Percentiles rank a stretch among this genome's conserved stretches.
These are phyloP conservation scores for Trichoderma semiorbis DNA, from an alignment of 2,329 filamentous ascomycete genomes.

Conservation along the genomic window DNA sequence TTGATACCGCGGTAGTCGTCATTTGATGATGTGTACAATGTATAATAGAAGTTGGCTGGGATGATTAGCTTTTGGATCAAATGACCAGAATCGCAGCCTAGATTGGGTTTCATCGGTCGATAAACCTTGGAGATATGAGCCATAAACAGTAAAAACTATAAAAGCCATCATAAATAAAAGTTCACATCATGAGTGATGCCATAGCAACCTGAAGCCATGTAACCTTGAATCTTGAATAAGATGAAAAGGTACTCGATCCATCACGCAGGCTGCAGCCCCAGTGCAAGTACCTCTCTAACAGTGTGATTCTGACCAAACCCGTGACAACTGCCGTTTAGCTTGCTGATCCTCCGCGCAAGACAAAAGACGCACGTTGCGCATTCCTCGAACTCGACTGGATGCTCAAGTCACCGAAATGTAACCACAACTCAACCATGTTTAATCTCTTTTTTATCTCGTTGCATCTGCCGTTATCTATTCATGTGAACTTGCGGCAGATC, in stretches of 20 bases:
- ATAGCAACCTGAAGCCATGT: not conserved
- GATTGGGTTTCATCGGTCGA: not conserved
- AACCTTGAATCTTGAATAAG: not conserved
- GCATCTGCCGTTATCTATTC: not conserved
- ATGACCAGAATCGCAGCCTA: not conserved
- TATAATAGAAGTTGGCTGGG: not conserved
- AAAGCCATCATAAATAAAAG: not conserved
- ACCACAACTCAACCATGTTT: not conserved
- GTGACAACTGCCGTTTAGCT: not conserved
- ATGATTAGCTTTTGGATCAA: not conserved
- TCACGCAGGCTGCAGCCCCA: not conserved
- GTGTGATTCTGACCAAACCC: not conserved
- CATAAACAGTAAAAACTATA: not conserved
- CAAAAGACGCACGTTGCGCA: constrained; percentile 1
- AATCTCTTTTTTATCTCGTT: too few relatives aligned
- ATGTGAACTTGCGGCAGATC: not conserved
- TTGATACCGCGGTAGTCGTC: not conserved
- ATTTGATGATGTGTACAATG: not conserved
- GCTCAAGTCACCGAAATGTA: not conserved
- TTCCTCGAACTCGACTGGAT: not conserved
- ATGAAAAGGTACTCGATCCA: not conserved
- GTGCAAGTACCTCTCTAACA: not conserved
- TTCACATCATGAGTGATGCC: not conserved
- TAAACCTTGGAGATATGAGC: not conserved
- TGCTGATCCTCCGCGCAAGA: not conserved